Evolutionary conservation across 345 rosid genomes (phyloP), one percentile per base, ranked within the genome.

Genomic region (Populus alba): DNA sequence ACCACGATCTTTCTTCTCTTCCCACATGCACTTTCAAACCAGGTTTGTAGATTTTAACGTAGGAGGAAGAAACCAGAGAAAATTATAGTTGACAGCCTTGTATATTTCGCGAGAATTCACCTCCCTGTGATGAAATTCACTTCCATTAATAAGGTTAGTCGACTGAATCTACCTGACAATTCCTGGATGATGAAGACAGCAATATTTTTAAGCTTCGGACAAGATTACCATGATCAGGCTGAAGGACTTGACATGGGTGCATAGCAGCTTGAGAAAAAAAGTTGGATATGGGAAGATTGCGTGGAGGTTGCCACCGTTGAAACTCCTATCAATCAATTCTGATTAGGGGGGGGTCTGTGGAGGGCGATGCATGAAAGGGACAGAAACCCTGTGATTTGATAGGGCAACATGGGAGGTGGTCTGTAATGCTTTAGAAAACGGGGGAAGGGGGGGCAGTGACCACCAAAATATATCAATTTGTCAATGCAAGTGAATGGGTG

Each of bases 401-500:
- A n/a, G 63, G 66, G 66, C 73, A 53, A 49, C 57, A 41, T 31
- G 29, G 78, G 45, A 10, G 77, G 62, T 73, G 35, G 38, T 51
- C 0, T 15, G n/a, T 49, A 29, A 17, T 71, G 73, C 73, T 10
- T 1, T 12, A 27, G 33, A 66, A 33, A 41, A 55, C 47, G 25
- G 20, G 2, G 6, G 12, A 9, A 35, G 1, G 5, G 37, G 37
- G 37, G 37, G 37, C 37, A 33, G 61, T 55, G 25, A 23, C 65
- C 37, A 45, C 71, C 37, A 45, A 77, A 20, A 69, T 7, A 13
- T 6, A 6, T 66, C 35, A 29, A 2, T 6, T 18, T 59, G 59
- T 12, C 27, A 62, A 77, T 20, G 80, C 68, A 45, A 73, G 76
- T 8, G 27, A 71, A 69, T 49, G 81, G 75, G 7, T 66, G 37